Evolutionary conservation across 2,329 filamentous ascomycete genomes (phyloP).

Genomic region (Hortaea werneckii): DNA sequence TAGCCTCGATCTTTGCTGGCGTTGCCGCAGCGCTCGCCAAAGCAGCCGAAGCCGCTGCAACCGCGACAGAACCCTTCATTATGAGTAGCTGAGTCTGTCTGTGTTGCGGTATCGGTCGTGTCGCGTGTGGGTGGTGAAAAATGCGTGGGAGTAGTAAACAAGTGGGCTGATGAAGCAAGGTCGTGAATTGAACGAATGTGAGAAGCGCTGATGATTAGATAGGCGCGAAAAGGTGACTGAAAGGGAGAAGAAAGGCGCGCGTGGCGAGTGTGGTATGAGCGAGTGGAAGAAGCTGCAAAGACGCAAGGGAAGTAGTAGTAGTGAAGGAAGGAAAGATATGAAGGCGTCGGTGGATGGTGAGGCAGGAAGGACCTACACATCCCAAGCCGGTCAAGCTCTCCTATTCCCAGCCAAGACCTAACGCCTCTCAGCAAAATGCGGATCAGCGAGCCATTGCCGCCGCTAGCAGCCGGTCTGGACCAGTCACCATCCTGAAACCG

Average conservation of each 20-base stretch:
- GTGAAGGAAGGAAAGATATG: background rate
- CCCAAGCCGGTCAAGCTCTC: background rate
- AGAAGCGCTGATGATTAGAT: background rate
- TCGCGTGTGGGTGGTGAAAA: background rate
- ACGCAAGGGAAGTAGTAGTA: background rate
- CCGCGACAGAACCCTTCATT: conserved; percentile 45
- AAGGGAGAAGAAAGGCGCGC: background rate
- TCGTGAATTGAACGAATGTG: background rate
- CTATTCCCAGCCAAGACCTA: background rate
- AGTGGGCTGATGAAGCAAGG: background rate
- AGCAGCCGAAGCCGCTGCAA: conserved; percentile 37
- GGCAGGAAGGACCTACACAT: background rate
- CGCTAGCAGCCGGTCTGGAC: background rate
- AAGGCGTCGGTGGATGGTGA: background rate
- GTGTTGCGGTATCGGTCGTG: background rate
- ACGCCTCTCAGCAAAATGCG: background rate
- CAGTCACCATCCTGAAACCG: background rate
- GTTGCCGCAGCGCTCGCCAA: conserved; percentile 36
- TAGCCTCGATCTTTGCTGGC: conserved; percentile 25
- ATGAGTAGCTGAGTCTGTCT: conserved; percentile 13
- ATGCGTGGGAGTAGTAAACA: background rate
- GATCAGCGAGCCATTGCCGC: background rate
- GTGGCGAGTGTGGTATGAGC: background rate
- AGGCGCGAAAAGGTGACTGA: background rate
- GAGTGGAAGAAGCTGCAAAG: background rate